A percentile compares a stretch with the other conserved stretches of the same genome.
These are phyloP conservation scores for Yarrowia keelungensis DNA, from an alignment of 805 yeast species.

Conservation along the genomic window DNA sequence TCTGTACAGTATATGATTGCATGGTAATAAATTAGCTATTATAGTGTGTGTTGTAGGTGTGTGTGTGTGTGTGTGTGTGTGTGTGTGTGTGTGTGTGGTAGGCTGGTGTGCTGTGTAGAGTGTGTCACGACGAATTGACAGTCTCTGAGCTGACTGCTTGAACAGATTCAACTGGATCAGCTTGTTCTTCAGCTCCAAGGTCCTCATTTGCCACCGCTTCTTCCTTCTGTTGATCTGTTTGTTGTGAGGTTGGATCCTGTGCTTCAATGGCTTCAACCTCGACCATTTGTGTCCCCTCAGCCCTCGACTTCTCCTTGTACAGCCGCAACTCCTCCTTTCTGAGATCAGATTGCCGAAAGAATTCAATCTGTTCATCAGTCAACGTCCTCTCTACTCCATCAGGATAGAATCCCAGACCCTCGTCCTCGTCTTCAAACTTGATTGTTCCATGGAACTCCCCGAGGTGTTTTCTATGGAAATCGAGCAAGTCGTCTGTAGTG, in stretches of 20 bases:
- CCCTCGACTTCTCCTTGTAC: constrained; percentile 7
- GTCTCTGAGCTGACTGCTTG: too few species aligned
- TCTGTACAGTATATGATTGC: constrained; percentile 7
- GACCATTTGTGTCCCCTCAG: not conserved
- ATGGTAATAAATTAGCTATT: not conserved
- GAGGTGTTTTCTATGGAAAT: constrained; percentile 4
- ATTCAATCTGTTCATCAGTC: constrained; percentile 45
- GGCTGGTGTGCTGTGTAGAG: too few species aligned
- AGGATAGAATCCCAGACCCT: constrained; percentile 40
- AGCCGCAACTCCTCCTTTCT: constrained; percentile 27
- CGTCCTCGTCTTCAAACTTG: constrained; percentile 10
- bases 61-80: constrained; percentile 2
- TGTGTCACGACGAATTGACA: not conserved
- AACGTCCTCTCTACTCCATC: constrained; percentile 44
- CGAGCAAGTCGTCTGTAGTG: constrained; percentile 5
- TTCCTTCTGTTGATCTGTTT: not conserved
- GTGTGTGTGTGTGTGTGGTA: not conserved
- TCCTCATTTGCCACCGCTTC: not conserved
- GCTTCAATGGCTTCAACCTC: not conserved
- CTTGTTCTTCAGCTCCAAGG: not conserved
- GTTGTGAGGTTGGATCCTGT: constrained; percentile 23
- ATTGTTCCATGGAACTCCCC: constrained; percentile 22
- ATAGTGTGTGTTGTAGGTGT: not conserved
- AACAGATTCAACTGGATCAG: not conserved
- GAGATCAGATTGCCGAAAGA: constrained; percentile 43